These are phyloP conservation scores for Exophiala sp. DNA, from an alignment of 2,329 filamentous ascomycete species.

Conservation along the genomic window DNA sequence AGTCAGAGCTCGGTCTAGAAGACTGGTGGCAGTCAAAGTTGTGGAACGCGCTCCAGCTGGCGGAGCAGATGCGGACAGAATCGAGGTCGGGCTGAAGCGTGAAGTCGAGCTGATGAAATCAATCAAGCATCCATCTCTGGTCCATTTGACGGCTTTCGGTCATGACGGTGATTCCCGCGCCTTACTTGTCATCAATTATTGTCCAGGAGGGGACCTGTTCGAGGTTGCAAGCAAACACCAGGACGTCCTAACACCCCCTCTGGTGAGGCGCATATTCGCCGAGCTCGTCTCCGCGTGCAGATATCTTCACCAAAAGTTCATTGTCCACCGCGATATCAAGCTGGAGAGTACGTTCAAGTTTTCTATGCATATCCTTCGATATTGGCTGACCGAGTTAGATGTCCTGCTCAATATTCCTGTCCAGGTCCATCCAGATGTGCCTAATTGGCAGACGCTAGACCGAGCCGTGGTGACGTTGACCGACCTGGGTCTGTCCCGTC, in stretches of 20 bases:
- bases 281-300: constrained; percentile 79
- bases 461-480: constrained; percentile 82
- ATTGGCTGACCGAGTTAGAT: constrained; percentile 50
- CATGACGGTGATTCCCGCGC: constrained; percentile 73
- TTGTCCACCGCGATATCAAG: constrained; percentile 96
- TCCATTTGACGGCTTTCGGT: constrained; percentile 86
- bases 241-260: constrained; percentile 58
- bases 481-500: constrained; percentile 82
- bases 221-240: constrained; percentile 74
- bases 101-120: constrained; percentile 90
- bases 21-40: constrained; percentile 88
- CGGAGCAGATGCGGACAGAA: constrained; percentile 83
- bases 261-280: constrained; percentile 80
- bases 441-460: constrained; percentile 69
- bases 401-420: constrained; percentile 81
- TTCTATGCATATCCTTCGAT: background rate
- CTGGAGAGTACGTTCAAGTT: constrained; percentile 69
- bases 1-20: constrained; percentile 56
- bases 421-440: constrained; percentile 58
- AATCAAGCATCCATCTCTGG: constrained; percentile 81
- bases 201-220: constrained; percentile 89
- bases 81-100: constrained; percentile 88
- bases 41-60: constrained; percentile 92
- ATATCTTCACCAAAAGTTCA: constrained; percentile 77
- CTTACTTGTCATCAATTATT: constrained; percentile 82